Evolutionary conservation across 164 flowering plant species (phyloP).

Genomic region (Litsea cubeba): DNA sequence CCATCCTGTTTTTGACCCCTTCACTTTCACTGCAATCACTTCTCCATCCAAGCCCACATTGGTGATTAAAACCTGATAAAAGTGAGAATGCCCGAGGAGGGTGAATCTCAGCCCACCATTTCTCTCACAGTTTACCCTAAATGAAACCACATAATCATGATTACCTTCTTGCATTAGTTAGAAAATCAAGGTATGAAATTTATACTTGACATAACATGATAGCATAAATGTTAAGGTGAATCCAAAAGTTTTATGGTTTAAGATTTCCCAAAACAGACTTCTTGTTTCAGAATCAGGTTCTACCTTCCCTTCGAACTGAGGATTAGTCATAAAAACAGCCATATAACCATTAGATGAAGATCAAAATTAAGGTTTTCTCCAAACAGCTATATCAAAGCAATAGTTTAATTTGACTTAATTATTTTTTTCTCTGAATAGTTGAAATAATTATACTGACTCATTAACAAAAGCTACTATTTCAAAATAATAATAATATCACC

Average conservation of each 20-base stretch:
- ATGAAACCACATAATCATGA: conserved; percentile 9
- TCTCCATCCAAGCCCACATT: conserved; percentile 77
- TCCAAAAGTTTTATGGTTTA: background rate
- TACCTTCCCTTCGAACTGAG: too few species aligned
- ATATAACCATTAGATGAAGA: too few species aligned
- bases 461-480: too few species aligned
- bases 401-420: too few species aligned
- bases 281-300: too few species aligned
- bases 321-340: too few species aligned
- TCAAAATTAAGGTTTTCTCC: too few species aligned
- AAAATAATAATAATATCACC: too few species aligned
- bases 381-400: too few species aligned
- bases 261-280: too few species aligned
- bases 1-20: conserved; percentile 87
- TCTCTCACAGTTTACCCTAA: conserved; percentile 64
- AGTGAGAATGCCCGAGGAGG: conserved; percentile 45
- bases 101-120: conserved; percentile 69
- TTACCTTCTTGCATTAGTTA: background rate
- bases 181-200: background rate
- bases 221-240: background rate
- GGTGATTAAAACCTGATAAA: conserved; percentile 57
- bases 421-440: too few species aligned
- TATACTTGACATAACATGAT: background rate
- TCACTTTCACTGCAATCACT: conserved; percentile 64
- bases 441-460: too few species aligned